phyloP scores from a whole-genome alignment of 495 filamentous ascomycete genomes.

The Aspergillus affinis region DNA sequence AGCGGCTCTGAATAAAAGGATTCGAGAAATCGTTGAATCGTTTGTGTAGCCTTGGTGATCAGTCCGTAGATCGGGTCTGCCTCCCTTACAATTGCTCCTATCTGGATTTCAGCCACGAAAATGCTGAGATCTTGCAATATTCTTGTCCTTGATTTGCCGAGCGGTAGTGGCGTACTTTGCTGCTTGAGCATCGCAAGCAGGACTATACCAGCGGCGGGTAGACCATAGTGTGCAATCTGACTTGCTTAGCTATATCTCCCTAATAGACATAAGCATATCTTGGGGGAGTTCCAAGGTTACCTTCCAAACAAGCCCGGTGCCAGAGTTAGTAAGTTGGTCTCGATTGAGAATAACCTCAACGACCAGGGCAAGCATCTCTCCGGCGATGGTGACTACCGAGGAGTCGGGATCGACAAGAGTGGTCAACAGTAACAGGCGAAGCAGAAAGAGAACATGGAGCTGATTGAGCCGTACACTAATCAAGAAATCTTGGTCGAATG shows the following conservation, averaged over 20 bases:
- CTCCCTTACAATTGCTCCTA: constrained; percentile 31
- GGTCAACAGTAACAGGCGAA: constrained; percentile 31
- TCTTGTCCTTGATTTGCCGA: constrained; percentile 22
- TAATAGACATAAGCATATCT: neutral
- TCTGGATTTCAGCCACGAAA: constrained; percentile 39
- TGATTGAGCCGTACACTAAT: constrained; percentile 40
- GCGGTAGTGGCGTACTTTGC: constrained; percentile 11
- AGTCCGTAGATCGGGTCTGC: constrained; percentile 39
- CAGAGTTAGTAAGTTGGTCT: constrained; percentile 40
- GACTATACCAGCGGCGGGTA: constrained; percentile 42
- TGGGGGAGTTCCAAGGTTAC: constrained; percentile 14
- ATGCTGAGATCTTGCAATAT: constrained; percentile 36
- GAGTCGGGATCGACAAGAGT: constrained; percentile 34
- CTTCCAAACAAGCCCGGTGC: constrained; percentile 45
- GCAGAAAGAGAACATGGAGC: constrained; percentile 41
- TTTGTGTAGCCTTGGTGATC: constrained; percentile 30
- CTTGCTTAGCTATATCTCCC: no score
- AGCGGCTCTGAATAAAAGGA: constrained; percentile 24
- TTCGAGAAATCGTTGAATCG: constrained; percentile 34
- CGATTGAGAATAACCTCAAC: constrained; percentile 38
- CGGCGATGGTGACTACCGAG: constrained; percentile 29
- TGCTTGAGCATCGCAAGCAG: constrained; percentile 36
- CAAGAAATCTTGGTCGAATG: constrained; percentile 37
- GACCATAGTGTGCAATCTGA: constrained; percentile 42
- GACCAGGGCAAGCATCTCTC: constrained; percentile 37